Evolutionary conservation across 2,329 filamentous ascomycete genomes (phyloP).

Genomic region (Clarireedia homoeocarpa): DNA sequence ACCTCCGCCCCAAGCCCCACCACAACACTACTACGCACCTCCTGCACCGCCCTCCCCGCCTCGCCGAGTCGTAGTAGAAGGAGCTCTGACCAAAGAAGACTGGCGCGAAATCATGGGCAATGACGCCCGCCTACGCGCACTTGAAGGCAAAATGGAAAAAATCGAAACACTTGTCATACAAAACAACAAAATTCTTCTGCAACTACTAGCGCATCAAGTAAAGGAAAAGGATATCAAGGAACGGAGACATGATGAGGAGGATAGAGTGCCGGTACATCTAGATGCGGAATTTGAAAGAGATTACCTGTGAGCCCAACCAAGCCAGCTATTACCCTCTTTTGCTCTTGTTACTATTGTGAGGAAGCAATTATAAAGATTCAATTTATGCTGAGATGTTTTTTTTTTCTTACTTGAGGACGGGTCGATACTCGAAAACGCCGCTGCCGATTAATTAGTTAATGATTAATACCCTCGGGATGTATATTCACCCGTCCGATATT

Average conservation of each 20-base stretch:
- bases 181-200: constrained; percentile 28
- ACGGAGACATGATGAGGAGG: constrained; percentile 22
- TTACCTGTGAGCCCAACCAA: constrained; percentile 26
- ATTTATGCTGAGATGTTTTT: constrained; percentile 18
- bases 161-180: constrained; percentile 27
- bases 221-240: constrained; percentile 16
- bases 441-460: constrained; percentile 18
- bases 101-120: constrained; percentile 30
- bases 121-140: constrained; percentile 24
- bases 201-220: constrained; percentile 22
- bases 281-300: constrained; percentile 30
- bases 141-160: constrained; percentile 28
- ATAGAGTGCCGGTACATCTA: constrained; percentile 28
- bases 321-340: constrained; percentile 7
- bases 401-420: constrained; percentile 17
- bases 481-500: too few species aligned
- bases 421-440: constrained; percentile 26
- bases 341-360: neutral
- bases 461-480: too few species aligned
- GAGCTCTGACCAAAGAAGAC: constrained; percentile 27
- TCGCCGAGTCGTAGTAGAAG: constrained; percentile 26
- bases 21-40: constrained; percentile 10
- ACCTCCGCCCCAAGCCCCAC: neutral
- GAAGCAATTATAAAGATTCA: neutral
- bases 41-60: constrained; percentile 25